These are phyloP conservation scores for Astrothelium subdiscretum DNA, from an alignment of 495 filamentous ascomycete genomes.

Conservation along the genomic window DNA sequence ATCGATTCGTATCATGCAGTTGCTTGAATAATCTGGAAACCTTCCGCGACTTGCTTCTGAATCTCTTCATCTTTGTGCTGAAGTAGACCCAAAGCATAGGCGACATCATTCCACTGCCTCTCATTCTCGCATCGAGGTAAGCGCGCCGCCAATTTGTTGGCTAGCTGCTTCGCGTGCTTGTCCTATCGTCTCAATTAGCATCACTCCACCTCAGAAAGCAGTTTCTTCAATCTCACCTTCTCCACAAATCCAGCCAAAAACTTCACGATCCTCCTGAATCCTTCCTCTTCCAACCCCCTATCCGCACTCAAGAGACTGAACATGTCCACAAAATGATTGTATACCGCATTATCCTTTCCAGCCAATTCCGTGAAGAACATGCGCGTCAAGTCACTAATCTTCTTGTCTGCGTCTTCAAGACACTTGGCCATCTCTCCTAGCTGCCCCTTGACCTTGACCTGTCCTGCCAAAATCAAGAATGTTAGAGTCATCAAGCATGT, in stretches of 20 bases:
- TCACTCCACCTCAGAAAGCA: neutral
- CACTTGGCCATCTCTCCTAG: constrained; percentile 99
- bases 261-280: constrained; percentile 72
- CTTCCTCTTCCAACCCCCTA: constrained; percentile 66
- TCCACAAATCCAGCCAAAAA: constrained; percentile 94
- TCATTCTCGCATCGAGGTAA: constrained; percentile 81
- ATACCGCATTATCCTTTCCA: constrained; percentile 97
- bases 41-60: constrained; percentile 63
- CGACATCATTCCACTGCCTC: constrained; percentile 93
- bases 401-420: constrained; percentile 85
- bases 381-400: constrained; percentile 79
- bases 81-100: constrained; percentile 75
- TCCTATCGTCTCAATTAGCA: constrained; percentile 45
- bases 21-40: constrained; percentile 73
- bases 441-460: constrained; percentile 99
- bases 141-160: constrained; percentile 83
- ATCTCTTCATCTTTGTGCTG: constrained; percentile 99
- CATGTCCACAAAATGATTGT: constrained; percentile 99
- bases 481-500: constrained; percentile 98
- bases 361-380: constrained; percentile 99
- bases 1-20: constrained; percentile 36
- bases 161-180: constrained; percentile 93
- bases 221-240: constrained; percentile 51
- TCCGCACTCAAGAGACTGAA: constrained; percentile 85
- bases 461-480: constrained; percentile 91